These are phyloP conservation scores for Trametes polyzona DNA, from an alignment of 1,284 basidiomycete genomes.

Conservation along the genomic window DNA sequence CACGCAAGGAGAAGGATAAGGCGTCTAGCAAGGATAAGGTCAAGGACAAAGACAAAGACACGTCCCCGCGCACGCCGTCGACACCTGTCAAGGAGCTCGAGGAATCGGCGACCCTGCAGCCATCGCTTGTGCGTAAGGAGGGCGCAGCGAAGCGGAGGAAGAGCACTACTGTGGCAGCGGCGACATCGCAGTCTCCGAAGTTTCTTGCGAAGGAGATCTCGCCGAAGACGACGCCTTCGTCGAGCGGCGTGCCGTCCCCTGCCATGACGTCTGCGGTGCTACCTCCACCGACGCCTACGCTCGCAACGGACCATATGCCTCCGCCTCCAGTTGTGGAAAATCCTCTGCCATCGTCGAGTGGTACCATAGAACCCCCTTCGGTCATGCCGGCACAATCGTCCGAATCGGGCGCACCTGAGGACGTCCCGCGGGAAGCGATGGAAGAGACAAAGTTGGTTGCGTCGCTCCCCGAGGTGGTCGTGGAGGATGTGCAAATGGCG, in stretches of 20 bases:
- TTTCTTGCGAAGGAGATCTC: not conserved
- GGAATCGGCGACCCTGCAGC: not conserved
- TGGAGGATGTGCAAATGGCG: constrained; percentile 2
- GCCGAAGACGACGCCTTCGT: not conserved
- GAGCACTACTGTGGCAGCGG: not conserved
- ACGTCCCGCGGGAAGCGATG: not conserved
- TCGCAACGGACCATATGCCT: too few relatives aligned
- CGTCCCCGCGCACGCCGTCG: not conserved
- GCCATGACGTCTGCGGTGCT: not conserved
- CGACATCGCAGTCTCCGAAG: not conserved
- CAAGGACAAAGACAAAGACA: constrained; percentile 1
- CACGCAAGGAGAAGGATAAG: constrained; percentile 5
- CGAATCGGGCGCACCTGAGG: too few relatives aligned
- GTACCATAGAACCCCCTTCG: too few relatives aligned
- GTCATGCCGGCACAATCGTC: too few relatives aligned
- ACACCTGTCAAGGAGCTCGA: not conserved
- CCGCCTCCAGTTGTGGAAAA: too few relatives aligned
- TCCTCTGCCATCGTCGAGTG: too few relatives aligned
- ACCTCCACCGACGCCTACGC: not conserved
- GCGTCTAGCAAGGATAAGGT: constrained; percentile 5
- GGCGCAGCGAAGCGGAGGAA: constrained; percentile 1
- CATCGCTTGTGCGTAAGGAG: constrained; percentile 6
- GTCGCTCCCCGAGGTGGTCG: not conserved
- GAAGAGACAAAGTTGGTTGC: not conserved
- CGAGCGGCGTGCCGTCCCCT: not conserved